Conservation (phyloP, 768 basidiomycete species). For the Mycena capillaripes region DNA sequence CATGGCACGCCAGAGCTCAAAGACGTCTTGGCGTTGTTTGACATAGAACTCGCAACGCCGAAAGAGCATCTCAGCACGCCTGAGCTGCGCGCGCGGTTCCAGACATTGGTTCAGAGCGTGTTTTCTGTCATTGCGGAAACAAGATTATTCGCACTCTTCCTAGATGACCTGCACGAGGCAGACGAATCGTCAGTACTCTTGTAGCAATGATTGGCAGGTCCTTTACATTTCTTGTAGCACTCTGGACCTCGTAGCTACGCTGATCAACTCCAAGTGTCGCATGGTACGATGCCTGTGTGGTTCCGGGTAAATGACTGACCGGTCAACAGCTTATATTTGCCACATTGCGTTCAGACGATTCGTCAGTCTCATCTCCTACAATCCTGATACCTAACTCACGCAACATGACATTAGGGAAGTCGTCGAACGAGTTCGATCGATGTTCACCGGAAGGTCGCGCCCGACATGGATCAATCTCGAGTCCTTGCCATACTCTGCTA, state of each 20-base stretch:
- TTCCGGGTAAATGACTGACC: constrained; percentile 20
- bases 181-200: constrained; percentile 67
- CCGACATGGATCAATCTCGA: constrained; percentile 79
- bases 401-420: constrained; percentile 49
- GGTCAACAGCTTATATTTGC: constrained; percentile 70
- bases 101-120: constrained; percentile 78
- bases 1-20: constrained; percentile 79
- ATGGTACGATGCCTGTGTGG: constrained; percentile 58
- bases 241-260: constrained; percentile 73
- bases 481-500: constrained; percentile 68
- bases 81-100: constrained; percentile 79
- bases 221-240: constrained; percentile 56
- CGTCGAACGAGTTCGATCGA: constrained; percentile 64
- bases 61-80: constrained; percentile 68
- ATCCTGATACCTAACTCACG: constrained; percentile 6
- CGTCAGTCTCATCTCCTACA: constrained; percentile 51
- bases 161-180: constrained; percentile 83
- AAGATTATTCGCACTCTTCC: constrained; percentile 76
- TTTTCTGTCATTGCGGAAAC: constrained; percentile 79
- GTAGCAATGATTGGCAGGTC: background rate
- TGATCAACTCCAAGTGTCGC: constrained; percentile 74
- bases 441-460: constrained; percentile 70
- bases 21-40: constrained; percentile 71
- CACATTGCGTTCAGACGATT: constrained; percentile 70
- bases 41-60: constrained; percentile 64